Base-by-base conservation (phyloP, 2,329 filamentous ascomycete genomes). In the Helotiales sp. region DNA sequence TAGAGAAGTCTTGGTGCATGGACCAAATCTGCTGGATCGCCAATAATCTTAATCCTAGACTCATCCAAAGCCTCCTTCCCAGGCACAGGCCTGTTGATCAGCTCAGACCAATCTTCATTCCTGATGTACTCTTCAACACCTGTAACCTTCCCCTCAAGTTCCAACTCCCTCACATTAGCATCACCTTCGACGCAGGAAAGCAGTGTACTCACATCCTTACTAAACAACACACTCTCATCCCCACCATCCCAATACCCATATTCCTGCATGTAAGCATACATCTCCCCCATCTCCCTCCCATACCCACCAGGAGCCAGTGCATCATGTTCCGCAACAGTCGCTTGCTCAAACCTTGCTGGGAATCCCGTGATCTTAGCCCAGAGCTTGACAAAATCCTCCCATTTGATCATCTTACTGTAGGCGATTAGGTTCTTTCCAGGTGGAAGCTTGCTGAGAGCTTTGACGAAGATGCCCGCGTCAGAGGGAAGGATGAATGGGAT, bases 201-300 rank as follows among this genome's bases (percentile, higher is more conserved):
- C 5, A 29, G 47, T 50, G n/a, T 27, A 54, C 59, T 62, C 29
- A 66, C 58, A 57, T 65, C 54, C 17, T 66, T 53, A 3, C 38
- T 38, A 19, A 38, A 54, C 9, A 63, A 49, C 9, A 74, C 66
- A 25, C 60, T 65, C 9, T 44, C 7, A 34, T 68, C 66, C 55
- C 75, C 70, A 0, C 69, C 61, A 0, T 71, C 73, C 62, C 73
- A 69, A 56, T 74, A 76, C 1, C 74, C 73, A 63, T 67, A 72
- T 22, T 67, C 63, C n/a, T 51, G 27, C 22, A 42, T 38, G 55
- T 63, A 66, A 1, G 53, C 59, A 49, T 66, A 70, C 67, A 72
- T 74, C 40, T 74, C 72, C 0, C 59, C 69, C 15, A 74, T 50
- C 55, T 75, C 73, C 42, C 58, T 42, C 9, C 61, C 65, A 42